Evolutionary conservation across 306 rosid species (phyloP).

Genomic region (Abrus precatorius): DNA sequence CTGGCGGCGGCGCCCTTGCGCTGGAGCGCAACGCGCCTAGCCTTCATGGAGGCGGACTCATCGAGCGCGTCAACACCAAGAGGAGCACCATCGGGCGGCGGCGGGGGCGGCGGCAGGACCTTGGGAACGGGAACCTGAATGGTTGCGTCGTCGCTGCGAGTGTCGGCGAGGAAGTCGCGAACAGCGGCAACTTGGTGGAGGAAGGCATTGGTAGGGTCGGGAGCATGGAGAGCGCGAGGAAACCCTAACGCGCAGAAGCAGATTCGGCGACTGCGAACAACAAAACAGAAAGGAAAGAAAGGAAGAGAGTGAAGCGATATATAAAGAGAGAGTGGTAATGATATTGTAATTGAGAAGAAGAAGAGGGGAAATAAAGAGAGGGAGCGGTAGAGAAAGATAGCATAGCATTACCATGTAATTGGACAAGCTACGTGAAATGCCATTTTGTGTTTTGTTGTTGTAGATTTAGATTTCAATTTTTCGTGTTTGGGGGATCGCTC

Average conservation of each 20-base stretch:
- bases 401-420: conserved; percentile 53
- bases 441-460: conserved; percentile 48
- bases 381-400: neutral
- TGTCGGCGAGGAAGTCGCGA: conserved; percentile 64
- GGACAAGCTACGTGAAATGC: conserved; percentile 63
- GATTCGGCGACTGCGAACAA: conserved; percentile 50
- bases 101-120: conserved; percentile 81
- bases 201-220: conserved; percentile 47
- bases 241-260: conserved; percentile 59
- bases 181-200: conserved; percentile 59
- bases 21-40: conserved; percentile 85
- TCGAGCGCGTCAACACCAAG: conserved; percentile 54
- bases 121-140: conserved; percentile 84
- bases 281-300: neutral
- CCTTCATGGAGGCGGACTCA: conserved; percentile 82
- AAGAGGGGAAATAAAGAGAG: neutral
- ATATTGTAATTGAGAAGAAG: neutral
- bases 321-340: neutral
- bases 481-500: conserved; percentile 53
- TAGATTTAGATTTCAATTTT: conserved; percentile 58
- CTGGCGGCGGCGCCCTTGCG: conserved; percentile 91
- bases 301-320: neutral
- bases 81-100: conserved; percentile 60
- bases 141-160: conserved; percentile 50
- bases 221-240: conserved; percentile 37